These are phyloP conservation scores for Phytophthora constricta DNA, from an alignment of 352 stramenopile species.

Conservation along the genomic window DNA sequence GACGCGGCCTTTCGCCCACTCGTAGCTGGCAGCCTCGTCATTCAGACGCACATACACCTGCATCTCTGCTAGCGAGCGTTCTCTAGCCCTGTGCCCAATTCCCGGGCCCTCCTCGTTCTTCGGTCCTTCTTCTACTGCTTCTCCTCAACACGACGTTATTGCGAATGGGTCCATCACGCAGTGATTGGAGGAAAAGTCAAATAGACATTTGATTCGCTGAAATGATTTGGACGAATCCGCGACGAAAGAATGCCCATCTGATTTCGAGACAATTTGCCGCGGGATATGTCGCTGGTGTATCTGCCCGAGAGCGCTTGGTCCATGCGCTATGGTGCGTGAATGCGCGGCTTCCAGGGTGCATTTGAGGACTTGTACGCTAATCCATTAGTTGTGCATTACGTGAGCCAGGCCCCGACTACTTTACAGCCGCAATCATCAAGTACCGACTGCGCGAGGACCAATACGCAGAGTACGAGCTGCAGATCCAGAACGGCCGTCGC, in stretches of 20 bases:
- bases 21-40: constrained; percentile 35
- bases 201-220: neutral
- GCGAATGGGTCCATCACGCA: constrained; percentile 11
- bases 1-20: constrained; percentile 54
- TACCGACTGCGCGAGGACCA: constrained; percentile 52
- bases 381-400: neutral
- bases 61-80: constrained; percentile 25
- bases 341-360: neutral
- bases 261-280: neutral
- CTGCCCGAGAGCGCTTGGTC: constrained; percentile 75
- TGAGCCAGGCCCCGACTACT: constrained; percentile 73
- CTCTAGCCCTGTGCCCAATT: neutral
- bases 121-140: constrained; percentile 22
- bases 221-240: constrained; percentile 4
- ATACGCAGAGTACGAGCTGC: constrained; percentile 72
- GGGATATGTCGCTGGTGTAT: constrained; percentile 76
- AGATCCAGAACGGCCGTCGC: constrained; percentile 73
- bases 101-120: constrained; percentile 16
- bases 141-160: constrained; percentile 30
- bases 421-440: constrained; percentile 68
- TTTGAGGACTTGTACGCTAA: no score
- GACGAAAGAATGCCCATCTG: constrained; percentile 9
- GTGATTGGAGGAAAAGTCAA: constrained; percentile 24
- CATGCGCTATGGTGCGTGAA: constrained; percentile 65
- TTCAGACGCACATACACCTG: constrained; percentile 68